phyloP scores from a whole-genome alignment of 371 early-diverging fungal species.

The Haplosporangium sp. region DNA sequence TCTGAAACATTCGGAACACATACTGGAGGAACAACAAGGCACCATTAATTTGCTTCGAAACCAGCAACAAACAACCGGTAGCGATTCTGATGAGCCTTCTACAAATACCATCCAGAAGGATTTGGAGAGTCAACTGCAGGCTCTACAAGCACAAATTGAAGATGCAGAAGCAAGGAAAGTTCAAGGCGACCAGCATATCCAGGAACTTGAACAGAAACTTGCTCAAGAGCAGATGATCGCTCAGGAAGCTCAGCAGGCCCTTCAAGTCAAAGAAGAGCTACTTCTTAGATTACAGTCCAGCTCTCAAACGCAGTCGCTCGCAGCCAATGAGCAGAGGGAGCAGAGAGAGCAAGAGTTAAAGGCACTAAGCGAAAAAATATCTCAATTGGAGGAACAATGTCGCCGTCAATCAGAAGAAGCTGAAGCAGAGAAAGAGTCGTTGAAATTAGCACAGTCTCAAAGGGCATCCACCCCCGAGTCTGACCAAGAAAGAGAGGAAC shows the following conservation, averaged over 20 bases:
- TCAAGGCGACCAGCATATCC: slow-evolving; percentile 26
- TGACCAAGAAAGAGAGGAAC: slow-evolving; percentile 13
- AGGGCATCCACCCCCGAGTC: slow-evolving; percentile 4
- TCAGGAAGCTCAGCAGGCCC: slow-evolving; percentile 15
- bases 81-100: slow-evolving; percentile 12
- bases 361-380: slow-evolving; percentile 45
- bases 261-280: slow-evolving; percentile 25
- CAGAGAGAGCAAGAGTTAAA: slow-evolving; percentile 48
- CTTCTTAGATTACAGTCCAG: not conserved
- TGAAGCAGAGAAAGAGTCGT: slow-evolving; percentile 56
- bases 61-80: slow-evolving; percentile 9
- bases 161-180: slow-evolving; percentile 25
- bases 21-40: slow-evolving; percentile 64
- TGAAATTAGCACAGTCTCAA: slow-evolving; percentile 30
- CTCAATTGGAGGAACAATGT: slow-evolving; percentile 51
- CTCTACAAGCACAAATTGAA: slow-evolving; percentile 27
- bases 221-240: slow-evolving; percentile 19
- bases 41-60: slow-evolving; percentile 25
- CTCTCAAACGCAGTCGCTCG: not conserved
- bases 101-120: slow-evolving; percentile 19
- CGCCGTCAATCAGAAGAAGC: slow-evolving; percentile 49
- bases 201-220: slow-evolving; percentile 32
- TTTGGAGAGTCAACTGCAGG: slow-evolving; percentile 16
- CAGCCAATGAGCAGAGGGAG: slow-evolving; percentile 56
- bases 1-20: slow-evolving; percentile 62